Evolutionary conservation across 2,329 filamentous ascomycete species (phyloP), one percentile per base, ranked within the genome.

Genomic region (Monilinia vaccinii-corymbosi): DNA sequence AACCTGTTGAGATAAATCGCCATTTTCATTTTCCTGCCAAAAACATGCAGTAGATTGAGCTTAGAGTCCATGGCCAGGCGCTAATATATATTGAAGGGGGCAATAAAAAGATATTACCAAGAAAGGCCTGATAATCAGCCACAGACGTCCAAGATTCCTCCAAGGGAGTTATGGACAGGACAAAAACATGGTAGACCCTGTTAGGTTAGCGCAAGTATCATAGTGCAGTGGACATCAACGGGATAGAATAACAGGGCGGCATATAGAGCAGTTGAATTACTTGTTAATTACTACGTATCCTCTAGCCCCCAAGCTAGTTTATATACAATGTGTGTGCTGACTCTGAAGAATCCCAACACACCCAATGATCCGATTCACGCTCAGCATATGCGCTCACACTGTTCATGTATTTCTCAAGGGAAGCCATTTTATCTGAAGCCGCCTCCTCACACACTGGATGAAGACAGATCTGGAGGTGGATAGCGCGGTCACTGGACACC

Each of bases 1-100:
- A 36, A 14, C 34, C 34, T 36, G 34, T 36, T 11, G 13, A 36
- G 13, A 36, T 16, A 4, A 31, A 66, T 18, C 65, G 64, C 0
- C 65, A 65, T 46, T 64, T 67, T 53, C 65, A 67, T 55, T 63
- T 67, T 18, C 63, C 64, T 21, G 56, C 65, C 13, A 67, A 67
- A 44, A 65, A 66, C 25, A 67, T 65, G 64, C 4, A 38, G 9
- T 67, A 62, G 65, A 60, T 67, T 51, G 64, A 66, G 40, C 64
- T 65, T 56, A 14, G 59, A 10, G 28, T 5, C 23, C 2, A 16
- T 32, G 25, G 25, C 36, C 38, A 21, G 34, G 16, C 1, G 28
- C 36, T 63, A 36, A 57, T 25, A 49, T 2, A 3, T 21, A n/a
- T 3, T 7, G 18, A 40, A 65, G 64, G 40, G 62, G 60, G 58